Base-by-base conservation (phyloP, 371 early-diverging fungal genomes). In the Mortierella sp. region DNA sequence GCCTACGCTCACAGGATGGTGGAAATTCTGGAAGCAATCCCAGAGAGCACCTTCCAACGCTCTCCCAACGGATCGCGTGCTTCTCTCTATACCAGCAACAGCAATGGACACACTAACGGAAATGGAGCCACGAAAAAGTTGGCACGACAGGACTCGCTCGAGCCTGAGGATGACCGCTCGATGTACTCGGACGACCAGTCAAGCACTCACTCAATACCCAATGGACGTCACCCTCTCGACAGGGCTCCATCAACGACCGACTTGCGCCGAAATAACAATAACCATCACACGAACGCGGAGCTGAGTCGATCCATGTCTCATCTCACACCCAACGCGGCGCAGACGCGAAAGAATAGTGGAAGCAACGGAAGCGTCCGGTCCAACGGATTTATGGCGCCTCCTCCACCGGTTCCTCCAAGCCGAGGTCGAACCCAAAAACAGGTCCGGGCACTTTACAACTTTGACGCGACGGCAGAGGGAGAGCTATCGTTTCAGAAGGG, bases 401-500 rank as follows among this genome's bases (percentile, higher is more conserved):
- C 77, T 38, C 82, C 79, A 50, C 80, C 84, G 28, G 74, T 74
- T 16, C 71, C 60, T 19, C 79, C 80, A 21, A 80, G 42, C 47
- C 76, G 80, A 19, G 58, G 60, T 34, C 71, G 85, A 31, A 73
- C 77, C 9, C 89, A 86, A 38, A 89, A 89, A 58, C 88, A 88
- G 38, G 92, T 92, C 16, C 90, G 89, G 31, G 93, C 96, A 0
- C 54, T 94, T 28, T 96, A 92, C 87, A 90, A 90, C 55, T 96
- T 95, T 88, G 90, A 91, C n/a, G 94, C 93, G 8, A 89, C 91
- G 50, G 93, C 89, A 21, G 80, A 84, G 10, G 95, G 94, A 26
- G 97, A 96, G 79, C 90, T 96, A 24, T 84, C 94, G 3, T 89
- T 96, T 58, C 90, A 85, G 9, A 91, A 89, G 48, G 96, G 95